Evolutionary conservation across 1,284 basidiomycete species (phyloP).

Genomic region (Rhodotorula sp.): DNA sequence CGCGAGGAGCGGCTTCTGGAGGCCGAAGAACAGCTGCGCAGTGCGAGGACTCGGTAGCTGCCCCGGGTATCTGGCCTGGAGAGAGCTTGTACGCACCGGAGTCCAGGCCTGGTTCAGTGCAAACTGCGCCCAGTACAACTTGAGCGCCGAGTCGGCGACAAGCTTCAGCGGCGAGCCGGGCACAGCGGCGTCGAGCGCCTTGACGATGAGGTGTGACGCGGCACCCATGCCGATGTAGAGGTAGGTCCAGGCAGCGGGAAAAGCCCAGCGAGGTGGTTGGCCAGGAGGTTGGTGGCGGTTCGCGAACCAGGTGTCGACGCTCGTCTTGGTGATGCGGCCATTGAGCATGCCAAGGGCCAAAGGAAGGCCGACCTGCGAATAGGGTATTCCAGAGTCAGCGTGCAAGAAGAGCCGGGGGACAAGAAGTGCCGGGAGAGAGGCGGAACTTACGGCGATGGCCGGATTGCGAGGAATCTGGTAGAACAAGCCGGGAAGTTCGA

Average conservation of each 20-base stretch:
- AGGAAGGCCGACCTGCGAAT: conserved; percentile 38
- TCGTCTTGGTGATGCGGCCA: conserved; percentile 24
- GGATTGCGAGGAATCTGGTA: conserved; percentile 16
- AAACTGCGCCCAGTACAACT: conserved; percentile 69
- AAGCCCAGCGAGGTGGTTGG: conserved; percentile 33
- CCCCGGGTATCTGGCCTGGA: no score
- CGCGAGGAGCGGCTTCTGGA: conserved; percentile 52
- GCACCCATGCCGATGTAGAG: conserved; percentile 42
- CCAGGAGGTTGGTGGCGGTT: conserved; percentile 27
- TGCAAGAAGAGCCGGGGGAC: no score
- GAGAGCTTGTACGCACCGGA: conserved; percentile 48
- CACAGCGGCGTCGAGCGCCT: conserved; percentile 56
- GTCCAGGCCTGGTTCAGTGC: conserved; percentile 68
- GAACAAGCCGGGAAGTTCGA: conserved; percentile 16
- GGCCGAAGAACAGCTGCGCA: conserved; percentile 61
- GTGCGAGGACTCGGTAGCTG: not conserved
- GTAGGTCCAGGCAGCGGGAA: conserved; percentile 40
- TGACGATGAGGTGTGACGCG: conserved; percentile 65
- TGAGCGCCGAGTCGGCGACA: conserved; percentile 56
- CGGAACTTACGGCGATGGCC: conserved; percentile 14
- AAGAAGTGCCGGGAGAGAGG: no score
- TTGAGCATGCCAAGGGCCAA: conserved; percentile 27
- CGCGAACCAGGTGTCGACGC: conserved; percentile 33
- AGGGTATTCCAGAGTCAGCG: no score
- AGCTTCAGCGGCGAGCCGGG: conserved; percentile 50